These are phyloP conservation scores for Epichloe bromicola DNA, from an alignment of 2,329 filamentous ascomycete genomes.

Conservation along the genomic window DNA sequence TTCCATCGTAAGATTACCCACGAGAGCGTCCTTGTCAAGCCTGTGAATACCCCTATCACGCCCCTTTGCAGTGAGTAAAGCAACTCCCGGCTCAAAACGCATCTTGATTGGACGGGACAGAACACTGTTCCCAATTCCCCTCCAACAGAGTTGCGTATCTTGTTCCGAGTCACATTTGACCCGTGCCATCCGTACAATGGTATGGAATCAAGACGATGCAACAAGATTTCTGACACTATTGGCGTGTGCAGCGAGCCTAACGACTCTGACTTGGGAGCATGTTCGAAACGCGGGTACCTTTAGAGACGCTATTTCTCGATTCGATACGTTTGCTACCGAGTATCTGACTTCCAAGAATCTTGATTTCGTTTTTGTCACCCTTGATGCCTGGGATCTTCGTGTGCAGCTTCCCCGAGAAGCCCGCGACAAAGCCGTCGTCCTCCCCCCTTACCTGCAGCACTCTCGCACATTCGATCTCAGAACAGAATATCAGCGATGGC, in stretches of 20 bases:
- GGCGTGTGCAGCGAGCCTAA: constrained; percentile 67
- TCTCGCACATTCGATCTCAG: constrained; percentile 93
- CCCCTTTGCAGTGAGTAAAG: constrained; percentile 86
- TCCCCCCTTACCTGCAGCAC: constrained; percentile 94
- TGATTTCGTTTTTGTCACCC: constrained; percentile 95
- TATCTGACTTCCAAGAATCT: constrained; percentile 82
- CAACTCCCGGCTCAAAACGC: constrained; percentile 10
- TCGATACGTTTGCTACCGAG: constrained; percentile 87
- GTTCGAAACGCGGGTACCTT: constrained; percentile 95
- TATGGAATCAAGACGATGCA: not conserved
- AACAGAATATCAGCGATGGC: constrained; percentile 96
- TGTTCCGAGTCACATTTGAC: not conserved
- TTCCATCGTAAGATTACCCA: constrained; percentile 60
- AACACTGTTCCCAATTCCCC: not conserved
- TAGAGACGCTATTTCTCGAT: constrained; percentile 89
- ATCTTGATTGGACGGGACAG: not conserved
- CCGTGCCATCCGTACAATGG: not conserved
- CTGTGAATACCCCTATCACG: constrained; percentile 96
- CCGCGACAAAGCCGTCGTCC: constrained; percentile 92
- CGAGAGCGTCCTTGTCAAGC: constrained; percentile 94
- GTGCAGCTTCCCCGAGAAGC: constrained; percentile 98
- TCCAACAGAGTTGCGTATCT: not conserved
- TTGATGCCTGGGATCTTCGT: constrained; percentile 96
- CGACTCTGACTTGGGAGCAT: constrained; percentile 97
- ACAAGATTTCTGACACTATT: not conserved